Percentiles rank a stretch among this genome's conserved stretches.
phyloP scores from a whole-genome alignment of 805 yeast species.

The Kazachstania psychrophila region DNA sequence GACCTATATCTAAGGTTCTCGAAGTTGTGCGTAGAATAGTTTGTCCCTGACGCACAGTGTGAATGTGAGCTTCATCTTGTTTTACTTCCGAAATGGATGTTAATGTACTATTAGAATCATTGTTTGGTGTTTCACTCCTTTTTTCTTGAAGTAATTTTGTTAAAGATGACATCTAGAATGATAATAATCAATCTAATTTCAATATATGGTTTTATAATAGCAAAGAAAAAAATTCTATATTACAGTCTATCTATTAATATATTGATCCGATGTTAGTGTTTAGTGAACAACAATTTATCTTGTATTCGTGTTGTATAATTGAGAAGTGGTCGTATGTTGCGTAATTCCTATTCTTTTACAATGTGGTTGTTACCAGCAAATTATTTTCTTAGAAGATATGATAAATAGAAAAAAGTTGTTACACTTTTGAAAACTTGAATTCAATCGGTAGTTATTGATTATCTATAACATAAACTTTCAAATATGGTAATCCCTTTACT shows the following conservation, averaged over 20 bases:
- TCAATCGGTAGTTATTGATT: neutral
- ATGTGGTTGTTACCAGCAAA: too few species aligned
- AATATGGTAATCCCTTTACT: neutral
- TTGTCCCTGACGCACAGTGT: constrained; percentile 2
- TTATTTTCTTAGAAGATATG: too few species aligned
- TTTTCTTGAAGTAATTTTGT: constrained; percentile 29
- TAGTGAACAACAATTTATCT: too few species aligned
- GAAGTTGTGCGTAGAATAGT: constrained; percentile 11
- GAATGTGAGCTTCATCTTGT: too few species aligned
- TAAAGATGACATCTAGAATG: constrained; percentile 23
- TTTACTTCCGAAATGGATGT: neutral
- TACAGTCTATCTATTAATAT: too few species aligned
- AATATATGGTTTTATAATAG: neutral
- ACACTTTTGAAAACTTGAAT: neutral
- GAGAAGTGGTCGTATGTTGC: too few species aligned
- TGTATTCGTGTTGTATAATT: too few species aligned
- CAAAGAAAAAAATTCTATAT: too few species aligned
- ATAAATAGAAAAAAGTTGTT: neutral
- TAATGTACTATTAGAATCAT: constrained; percentile 1
- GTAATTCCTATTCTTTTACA: too few species aligned
- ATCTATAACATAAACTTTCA: neutral
- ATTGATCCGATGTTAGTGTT: too few species aligned
- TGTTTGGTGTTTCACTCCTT: constrained; percentile 15
- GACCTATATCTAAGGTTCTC: constrained; percentile 11
- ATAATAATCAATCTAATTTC: neutral